Evolutionary conservation across 805 yeast genomes (phyloP), one percentile per base, ranked within the genome.

Genomic region (Candida anglica): DNA sequence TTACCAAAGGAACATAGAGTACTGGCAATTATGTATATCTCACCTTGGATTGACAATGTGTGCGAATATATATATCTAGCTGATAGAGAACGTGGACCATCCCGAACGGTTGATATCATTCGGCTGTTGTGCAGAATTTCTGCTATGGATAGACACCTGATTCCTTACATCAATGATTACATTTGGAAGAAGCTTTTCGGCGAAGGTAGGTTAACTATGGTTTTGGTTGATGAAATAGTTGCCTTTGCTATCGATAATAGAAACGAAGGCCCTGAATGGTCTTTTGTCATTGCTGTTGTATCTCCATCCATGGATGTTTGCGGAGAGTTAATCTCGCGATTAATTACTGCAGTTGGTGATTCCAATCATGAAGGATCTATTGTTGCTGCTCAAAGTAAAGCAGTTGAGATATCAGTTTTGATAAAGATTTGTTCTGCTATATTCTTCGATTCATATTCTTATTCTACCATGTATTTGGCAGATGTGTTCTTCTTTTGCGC

Each of bases 11-110:
- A 53, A 6, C 63, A 62, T 25, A 50, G 64, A 31, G 44, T 65
- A n/a, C 58, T 69, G 36, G 69, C 77, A 1, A 65, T 66, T 14
- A 48, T 71, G 33, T 79, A 78, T 47, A 60, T 79, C 8, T 64
- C 83, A 0, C 89, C 93, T 2, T 87, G 95, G 95, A 66, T 83
- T 11, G 71, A 71, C 16, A 82, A 86, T 45, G 64, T 86, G 16
- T 75, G 77, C 50, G 64, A 67, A 10, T 56, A 76, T 43, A 79
- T 85, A 6, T 81, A 67, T 47, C 46, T 71, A 27, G 65, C 63
- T 13, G 77, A 73, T 44, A 10, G 77, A 75, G 72, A 69, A 19
- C 65, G 61, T 37, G 93, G 94, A 0, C 69, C 75, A 2, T 81
- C 75, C 33, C 65, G 73, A 35, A 71, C 81, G 5, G 71, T 81